Conservation (phyloP, 139 green algal genomes). For the Ettlia oleoabundans region DNA sequence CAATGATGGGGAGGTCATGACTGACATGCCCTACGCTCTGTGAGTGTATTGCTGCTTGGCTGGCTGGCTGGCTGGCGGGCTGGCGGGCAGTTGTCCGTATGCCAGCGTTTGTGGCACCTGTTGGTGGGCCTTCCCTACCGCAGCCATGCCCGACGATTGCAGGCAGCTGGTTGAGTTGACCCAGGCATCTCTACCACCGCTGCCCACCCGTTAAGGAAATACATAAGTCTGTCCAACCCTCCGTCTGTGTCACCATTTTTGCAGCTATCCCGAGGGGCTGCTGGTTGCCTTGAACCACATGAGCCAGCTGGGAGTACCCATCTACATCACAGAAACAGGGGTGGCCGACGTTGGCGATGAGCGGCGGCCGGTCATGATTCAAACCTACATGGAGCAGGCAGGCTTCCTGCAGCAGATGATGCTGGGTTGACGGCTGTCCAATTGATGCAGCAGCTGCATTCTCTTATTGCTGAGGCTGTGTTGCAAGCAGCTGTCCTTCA, state of each 20-base stretch:
- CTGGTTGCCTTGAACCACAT: constrained; percentile 36
- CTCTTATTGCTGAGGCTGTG: neutral
- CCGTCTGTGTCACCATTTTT: neutral
- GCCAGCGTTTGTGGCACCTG: too few relatives aligned
- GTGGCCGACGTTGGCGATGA: constrained; percentile 69
- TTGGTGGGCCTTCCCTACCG: too few relatives aligned
- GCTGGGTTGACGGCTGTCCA: neutral
- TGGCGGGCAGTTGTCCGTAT: too few relatives aligned
- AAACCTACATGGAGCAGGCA: constrained; percentile 53
- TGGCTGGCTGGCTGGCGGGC: neutral
- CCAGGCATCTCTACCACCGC: too few relatives aligned
- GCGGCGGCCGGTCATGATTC: constrained; percentile 40
- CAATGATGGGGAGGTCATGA: constrained; percentile 75
- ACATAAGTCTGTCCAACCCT: too few relatives aligned
- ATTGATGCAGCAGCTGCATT: neutral
- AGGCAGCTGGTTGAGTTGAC: too few relatives aligned
- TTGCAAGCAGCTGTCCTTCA: too few relatives aligned
- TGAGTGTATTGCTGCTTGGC: constrained; percentile 13
- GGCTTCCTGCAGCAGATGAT: neutral
- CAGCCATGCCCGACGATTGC: too few relatives aligned
- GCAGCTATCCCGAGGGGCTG: constrained; percentile 65
- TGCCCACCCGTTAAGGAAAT: too few relatives aligned
- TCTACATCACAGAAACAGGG: constrained; percentile 90
- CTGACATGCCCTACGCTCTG: constrained; percentile 87
- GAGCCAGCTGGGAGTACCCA: constrained; percentile 61